Evolutionary conservation across 768 basidiomycete genomes (phyloP), one percentile per base, ranked within the genome.

Genomic region (Tulasnella sp.): DNA sequence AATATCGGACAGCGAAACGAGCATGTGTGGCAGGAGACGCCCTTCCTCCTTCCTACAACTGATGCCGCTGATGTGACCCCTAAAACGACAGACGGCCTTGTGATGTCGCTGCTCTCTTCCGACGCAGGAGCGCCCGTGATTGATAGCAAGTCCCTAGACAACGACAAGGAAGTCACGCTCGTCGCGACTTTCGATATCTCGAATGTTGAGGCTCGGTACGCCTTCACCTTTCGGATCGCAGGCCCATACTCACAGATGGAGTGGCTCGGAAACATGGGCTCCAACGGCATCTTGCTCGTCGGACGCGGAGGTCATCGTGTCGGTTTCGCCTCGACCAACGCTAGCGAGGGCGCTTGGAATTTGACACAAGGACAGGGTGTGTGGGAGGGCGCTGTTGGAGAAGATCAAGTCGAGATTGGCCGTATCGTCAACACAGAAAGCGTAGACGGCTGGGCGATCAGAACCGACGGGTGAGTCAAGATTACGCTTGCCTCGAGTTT

Each of bases 211-310:
- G 30, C 29, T 30, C 49, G 49, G 29, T 59, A 59, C 49, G 48
- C 57, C 19, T 59, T 38, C 57, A 59, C 57, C 25, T 59, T 59
- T 46, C 57, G 57, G n/a, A 48, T 59, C 48, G 34, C 48, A 24
- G 57, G 57, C 17, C 57, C 48, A 29, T 29, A 41, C 31, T 44
- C 45, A 22, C 57, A 42, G 31, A 31, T 38, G 25, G 57, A 59
- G 34, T 59, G 57, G 57, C 49, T 59, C 19, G 57, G 57, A 12
- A 49, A 49, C n/a, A 59, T 59, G 57, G 57, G 57, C 10, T 34
- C 57, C 21, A 59, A 59, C 21, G 57, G 57, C 21, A 42, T 51
- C 34, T 24, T 59, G 25, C 49, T 59, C 45, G 57, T 49, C 25
- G 57, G 57, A 31, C 31, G 49, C 17, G 45, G 45, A 31, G 49